phyloP scores from a whole-genome alignment of 345 rosid genomes.

The Erucastrum elatum region DNA sequence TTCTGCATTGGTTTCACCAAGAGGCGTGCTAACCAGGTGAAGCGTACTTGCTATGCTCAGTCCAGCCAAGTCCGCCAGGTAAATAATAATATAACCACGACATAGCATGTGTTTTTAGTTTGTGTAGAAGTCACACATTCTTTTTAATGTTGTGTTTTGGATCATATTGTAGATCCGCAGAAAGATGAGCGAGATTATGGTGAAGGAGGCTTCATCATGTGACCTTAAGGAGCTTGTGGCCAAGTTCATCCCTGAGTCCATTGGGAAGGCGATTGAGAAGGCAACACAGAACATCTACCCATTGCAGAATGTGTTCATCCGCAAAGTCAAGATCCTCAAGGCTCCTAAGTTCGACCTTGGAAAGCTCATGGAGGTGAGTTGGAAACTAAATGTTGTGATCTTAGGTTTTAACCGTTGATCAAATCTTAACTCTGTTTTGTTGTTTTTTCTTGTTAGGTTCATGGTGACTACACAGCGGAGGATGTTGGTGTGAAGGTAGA shows the following conservation, averaged over 20 bases:
- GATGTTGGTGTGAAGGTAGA: constrained; percentile 44
- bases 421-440: neutral
- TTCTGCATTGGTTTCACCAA: constrained; percentile 91
- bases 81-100: neutral
- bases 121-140: too few species aligned
- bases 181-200: constrained; percentile 91
- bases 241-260: constrained; percentile 78
- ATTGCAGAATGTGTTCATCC: constrained; percentile 74
- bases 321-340: constrained; percentile 88
- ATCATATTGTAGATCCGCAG: constrained; percentile 64
- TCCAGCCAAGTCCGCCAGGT: constrained; percentile 87
- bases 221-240: constrained; percentile 79
- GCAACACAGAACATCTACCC: constrained; percentile 77
- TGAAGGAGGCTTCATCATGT: constrained; percentile 73
- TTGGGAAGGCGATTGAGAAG: constrained; percentile 87
- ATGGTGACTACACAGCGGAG: constrained; percentile 39
- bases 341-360: constrained; percentile 97
- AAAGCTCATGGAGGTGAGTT: constrained; percentile 77
- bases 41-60: constrained; percentile 94
- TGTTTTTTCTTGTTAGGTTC: constrained; percentile 20
- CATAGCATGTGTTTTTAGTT: too few species aligned
- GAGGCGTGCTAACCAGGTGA: constrained; percentile 89
- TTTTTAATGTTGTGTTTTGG: neutral
- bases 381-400: too few species aligned
- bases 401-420: too few species aligned